Evolutionary conservation across 2,329 filamentous ascomycete species (phyloP).

Genomic region (Sarocladiaceae sp.): DNA sequence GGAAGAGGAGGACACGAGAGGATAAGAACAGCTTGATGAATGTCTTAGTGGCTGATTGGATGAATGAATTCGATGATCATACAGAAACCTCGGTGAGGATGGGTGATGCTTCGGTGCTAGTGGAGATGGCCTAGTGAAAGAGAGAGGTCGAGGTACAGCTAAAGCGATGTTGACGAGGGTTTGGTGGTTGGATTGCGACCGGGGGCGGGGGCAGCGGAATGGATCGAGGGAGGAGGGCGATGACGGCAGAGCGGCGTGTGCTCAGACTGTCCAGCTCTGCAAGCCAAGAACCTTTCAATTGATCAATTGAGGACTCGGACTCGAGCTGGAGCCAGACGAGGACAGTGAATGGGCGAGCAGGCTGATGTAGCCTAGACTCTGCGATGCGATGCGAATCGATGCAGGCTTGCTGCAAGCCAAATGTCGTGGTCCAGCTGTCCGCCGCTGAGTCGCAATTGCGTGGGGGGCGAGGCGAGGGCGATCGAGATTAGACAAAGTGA

Average conservation of each 20-base stretch:
- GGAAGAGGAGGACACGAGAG: constrained; percentile 11
- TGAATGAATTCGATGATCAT: not conserved
- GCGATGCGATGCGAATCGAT: not conserved
- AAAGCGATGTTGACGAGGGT: too few relatives aligned
- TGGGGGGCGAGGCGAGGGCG: too few relatives aligned
- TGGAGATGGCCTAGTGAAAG: too few relatives aligned
- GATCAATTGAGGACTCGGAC: not conserved
- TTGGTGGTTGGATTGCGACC: not conserved
- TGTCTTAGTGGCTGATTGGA: not conserved
- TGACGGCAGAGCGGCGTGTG: not conserved
- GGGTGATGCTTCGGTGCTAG: too few relatives aligned
- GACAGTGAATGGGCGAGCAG: not conserved
- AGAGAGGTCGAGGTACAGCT: not conserved
- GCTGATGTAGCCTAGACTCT: too few relatives aligned
- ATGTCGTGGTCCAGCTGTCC: too few relatives aligned
- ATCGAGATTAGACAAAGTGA: not conserved
- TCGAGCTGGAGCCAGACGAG: not conserved
- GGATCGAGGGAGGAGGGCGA: not conserved
- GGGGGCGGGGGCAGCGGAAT: not conserved
- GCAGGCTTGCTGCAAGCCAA: not conserved
- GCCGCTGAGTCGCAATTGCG: too few relatives aligned
- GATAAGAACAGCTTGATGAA: constrained; percentile 4
- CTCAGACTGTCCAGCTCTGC: not conserved
- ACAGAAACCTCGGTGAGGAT: not conserved
- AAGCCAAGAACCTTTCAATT: not conserved